A percentile compares a stretch with the other conserved stretches of the same genome.
These are phyloP conservation scores for Chlamydomonas applanata DNA, from an alignment of 139 green algal genomes.

Conservation along the genomic window DNA sequence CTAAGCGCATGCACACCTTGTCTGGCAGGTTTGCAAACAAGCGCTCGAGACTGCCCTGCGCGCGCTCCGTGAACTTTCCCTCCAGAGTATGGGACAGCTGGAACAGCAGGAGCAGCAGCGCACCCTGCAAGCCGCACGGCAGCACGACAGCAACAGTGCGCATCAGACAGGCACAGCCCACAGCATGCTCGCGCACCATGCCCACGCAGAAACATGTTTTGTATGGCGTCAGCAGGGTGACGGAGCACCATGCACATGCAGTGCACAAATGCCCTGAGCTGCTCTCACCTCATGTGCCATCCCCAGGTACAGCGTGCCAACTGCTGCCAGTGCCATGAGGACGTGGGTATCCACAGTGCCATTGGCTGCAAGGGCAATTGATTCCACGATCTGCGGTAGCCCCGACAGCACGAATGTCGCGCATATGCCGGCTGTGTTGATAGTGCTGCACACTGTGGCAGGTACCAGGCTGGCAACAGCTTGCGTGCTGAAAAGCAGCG, in stretches of 20 bases:
- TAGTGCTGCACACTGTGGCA: neutral
- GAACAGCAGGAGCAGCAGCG: conserved; percentile 84
- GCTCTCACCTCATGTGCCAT: conserved; percentile 65
- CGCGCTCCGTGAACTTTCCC: conserved; percentile 57
- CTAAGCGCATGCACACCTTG: conserved; percentile 12
- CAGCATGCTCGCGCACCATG: neutral
- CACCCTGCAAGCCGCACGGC: conserved; percentile 55
- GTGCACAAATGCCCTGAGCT: neutral
- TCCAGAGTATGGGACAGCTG: conserved; percentile 68
- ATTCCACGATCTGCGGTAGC: conserved; percentile 47
- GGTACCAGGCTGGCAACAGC: too few species aligned
- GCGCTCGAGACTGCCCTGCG: conserved; percentile 57
- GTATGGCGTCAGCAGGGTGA: neutral
- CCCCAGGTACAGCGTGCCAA: conserved; percentile 70
- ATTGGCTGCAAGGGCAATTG: conserved; percentile 22
- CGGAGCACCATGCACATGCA: neutral
- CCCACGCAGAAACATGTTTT: neutral
- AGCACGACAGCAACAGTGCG: neutral
- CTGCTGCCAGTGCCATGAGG: conserved; percentile 74
- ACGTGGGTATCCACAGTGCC: conserved; percentile 78
- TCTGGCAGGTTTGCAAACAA: conserved; percentile 65
- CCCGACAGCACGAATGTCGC: conserved; percentile 39
- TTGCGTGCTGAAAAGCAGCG: too few species aligned
- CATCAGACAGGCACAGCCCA: neutral
- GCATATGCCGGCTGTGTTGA: neutral